Conservation (phyloP, 1,284 basidiomycete species). For the Crucibulum parvulum region DNA sequence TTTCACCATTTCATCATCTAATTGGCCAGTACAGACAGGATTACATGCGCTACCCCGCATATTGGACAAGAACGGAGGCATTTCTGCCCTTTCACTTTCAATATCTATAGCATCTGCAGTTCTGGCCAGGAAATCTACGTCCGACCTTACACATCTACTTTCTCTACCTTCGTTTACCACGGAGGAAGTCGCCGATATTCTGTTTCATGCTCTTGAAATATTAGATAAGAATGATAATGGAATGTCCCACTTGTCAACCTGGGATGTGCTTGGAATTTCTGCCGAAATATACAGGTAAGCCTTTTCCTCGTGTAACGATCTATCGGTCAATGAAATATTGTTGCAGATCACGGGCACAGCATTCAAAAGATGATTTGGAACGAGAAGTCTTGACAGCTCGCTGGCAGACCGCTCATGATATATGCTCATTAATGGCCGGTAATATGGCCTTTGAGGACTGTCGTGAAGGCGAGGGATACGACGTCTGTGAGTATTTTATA, state of each 20-base stretch:
- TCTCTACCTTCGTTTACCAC: conserved; percentile 45
- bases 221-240: conserved; percentile 47
- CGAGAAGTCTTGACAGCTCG: conserved; percentile 48
- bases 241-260: conserved; percentile 37
- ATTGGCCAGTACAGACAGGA: conserved; percentile 41
- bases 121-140: conserved; percentile 50
- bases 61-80: background rate
- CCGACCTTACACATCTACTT: conserved; percentile 61
- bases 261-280: conserved; percentile 58
- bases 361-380: conserved; percentile 41
- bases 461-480: conserved; percentile 65
- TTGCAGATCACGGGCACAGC: conserved; percentile 7
- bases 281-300: conserved; percentile 64
- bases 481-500: conserved; percentile 53
- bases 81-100: conserved; percentile 26
- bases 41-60: conserved; percentile 57
- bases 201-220: conserved; percentile 50
- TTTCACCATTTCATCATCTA: no score
- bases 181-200: conserved; percentile 46
- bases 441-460: conserved; percentile 71
- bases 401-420: conserved; percentile 65
- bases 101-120: conserved; percentile 49
- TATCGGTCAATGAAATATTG: background rate
- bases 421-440: conserved; percentile 66
- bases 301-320: background rate